Percentiles rank a stretch among this genome's conserved stretches.
Conservation (phyloP, 306 rosid species). For the Gastrolobium villosum region DNA sequence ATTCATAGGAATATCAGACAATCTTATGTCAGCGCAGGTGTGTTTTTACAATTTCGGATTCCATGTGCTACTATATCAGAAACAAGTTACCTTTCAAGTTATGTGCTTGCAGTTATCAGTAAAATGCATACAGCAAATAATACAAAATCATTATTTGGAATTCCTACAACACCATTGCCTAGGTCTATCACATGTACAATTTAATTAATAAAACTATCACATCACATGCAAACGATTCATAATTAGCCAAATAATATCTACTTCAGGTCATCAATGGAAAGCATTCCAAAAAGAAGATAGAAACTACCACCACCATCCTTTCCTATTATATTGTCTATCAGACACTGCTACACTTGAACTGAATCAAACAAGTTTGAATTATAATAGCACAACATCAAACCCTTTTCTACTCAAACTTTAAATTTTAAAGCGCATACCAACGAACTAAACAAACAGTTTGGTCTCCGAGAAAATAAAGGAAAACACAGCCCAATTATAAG, state of each 20-base stretch:
- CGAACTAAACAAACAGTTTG: neutral
- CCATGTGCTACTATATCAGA: neutral
- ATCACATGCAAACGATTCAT: slow-evolving; percentile 5
- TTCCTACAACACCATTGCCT: slow-evolving; percentile 13
- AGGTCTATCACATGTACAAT: neutral
- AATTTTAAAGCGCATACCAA: neutral
- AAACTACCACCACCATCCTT: slow-evolving; percentile 4
- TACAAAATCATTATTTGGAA: neutral
- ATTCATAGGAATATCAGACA: neutral
- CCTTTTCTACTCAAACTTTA: neutral
- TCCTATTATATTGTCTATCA: neutral
- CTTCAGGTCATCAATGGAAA: neutral
- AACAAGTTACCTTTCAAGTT: slow-evolving; percentile 20
- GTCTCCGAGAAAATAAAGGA: neutral
- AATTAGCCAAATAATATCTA: neutral
- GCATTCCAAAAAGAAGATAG: neutral
- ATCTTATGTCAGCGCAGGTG: neutral
- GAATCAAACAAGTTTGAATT: neutral
- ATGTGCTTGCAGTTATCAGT: slow-evolving; percentile 3
- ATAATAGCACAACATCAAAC: slow-evolving; percentile 1
- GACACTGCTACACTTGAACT: neutral
- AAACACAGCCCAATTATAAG: neutral
- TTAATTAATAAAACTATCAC: neutral
- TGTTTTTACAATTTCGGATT: neutral
- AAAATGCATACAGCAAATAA: neutral